phyloP scores from a whole-genome alignment of 768 basidiomycete genomes.

The Termitomyces sp. region DNA sequence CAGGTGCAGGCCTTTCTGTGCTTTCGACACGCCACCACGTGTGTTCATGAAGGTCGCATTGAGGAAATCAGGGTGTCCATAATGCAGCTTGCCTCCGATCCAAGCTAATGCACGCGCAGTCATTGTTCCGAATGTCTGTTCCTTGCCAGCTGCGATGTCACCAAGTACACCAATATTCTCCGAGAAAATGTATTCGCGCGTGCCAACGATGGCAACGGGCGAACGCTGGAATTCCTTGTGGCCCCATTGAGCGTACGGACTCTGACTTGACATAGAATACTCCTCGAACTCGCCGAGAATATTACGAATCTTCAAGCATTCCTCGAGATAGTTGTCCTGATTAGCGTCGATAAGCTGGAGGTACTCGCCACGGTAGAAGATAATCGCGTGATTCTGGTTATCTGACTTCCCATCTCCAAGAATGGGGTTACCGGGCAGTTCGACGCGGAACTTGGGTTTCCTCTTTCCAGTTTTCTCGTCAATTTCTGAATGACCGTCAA shows the following conservation, averaged over 20 bases:
- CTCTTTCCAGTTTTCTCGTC: conserved; percentile 85
- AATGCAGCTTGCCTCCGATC: conserved; percentile 98
- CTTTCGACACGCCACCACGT: conserved; percentile 97
- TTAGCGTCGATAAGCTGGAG: conserved; percentile 99
- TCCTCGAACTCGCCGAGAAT: conserved; percentile 98
- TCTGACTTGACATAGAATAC: conserved; percentile 84
- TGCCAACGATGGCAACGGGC: conserved; percentile 97
- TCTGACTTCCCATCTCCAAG: conserved; percentile 99
- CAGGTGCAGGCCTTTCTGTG: conserved; percentile 96
- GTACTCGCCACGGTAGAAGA: conserved; percentile 99
- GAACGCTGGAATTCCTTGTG: conserved; percentile 88
- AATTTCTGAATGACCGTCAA: conserved; percentile 96
- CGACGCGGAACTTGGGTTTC: conserved; percentile 95
- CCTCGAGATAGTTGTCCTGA: conserved; percentile 99
- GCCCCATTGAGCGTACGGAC: conserved; percentile 94
- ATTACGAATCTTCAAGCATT: conserved; percentile 98
- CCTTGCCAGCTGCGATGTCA: conserved; percentile 98
- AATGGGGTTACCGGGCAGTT: conserved; percentile 97
- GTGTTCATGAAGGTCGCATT: conserved; percentile 98
- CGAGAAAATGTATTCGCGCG: conserved; percentile 99
- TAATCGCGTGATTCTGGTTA: conserved; percentile 99
- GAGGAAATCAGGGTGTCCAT: conserved; percentile 99
- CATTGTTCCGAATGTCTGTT: conserved; percentile 99
- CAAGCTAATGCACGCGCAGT: conserved; percentile 92
- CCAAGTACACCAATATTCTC: conserved; percentile 99